Base-by-base conservation (phyloP, 805 yeast species). In the Saccharomycopsis sp. region DNA sequence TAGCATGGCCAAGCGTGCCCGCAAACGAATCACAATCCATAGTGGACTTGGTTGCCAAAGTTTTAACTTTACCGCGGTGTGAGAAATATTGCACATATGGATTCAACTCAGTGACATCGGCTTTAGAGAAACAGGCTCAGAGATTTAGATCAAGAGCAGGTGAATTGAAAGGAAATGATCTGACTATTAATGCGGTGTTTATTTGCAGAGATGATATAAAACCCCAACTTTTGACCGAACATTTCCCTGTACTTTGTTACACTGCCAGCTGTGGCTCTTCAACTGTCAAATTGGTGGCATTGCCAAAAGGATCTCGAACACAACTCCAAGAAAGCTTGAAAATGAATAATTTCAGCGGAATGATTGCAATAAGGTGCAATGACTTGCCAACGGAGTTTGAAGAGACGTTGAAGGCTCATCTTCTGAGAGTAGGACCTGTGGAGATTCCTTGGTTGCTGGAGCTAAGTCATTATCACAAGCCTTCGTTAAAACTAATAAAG, bases 361-460 rank as follows among this genome's bases (percentile, higher is more conserved):
- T 29, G 9, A 29, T 29, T 7, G 37, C 37, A 29, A 29, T 29
- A 29, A 29, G 37, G 37, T 12, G 12, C 37, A 29, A 29, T 12
- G 12, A 12, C 37, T 7, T 12, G 12, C 12, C 48, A 7, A 12
- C 48, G 4, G 21, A 44, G 4, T 12, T 5, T 12, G 48, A 44
- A 4, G 48, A 44, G 18, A 5, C 16, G 7, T 16, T 44, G 8
- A 44, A 4, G 12, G 12, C 8, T 12, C 12, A 44, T 44, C 7
- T 44, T 5, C 21, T 18, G 21, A 55, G 58, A 21, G 71, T 79
- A 1, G 63, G 61, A 1, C 75, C 73, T 52, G 74, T 78, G 2
- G 66, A 70, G 1, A 72, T 79, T 9, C 80, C 80, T 7, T 80
- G 82, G 82, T 66, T 79, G 55, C 69, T 70, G 16, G 57, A 73